A percentile compares a stretch with the other conserved stretches of the same genome.
phyloP scores from a whole-genome alignment of 805 yeast genomes.

The Candida bentonensis region DNA sequence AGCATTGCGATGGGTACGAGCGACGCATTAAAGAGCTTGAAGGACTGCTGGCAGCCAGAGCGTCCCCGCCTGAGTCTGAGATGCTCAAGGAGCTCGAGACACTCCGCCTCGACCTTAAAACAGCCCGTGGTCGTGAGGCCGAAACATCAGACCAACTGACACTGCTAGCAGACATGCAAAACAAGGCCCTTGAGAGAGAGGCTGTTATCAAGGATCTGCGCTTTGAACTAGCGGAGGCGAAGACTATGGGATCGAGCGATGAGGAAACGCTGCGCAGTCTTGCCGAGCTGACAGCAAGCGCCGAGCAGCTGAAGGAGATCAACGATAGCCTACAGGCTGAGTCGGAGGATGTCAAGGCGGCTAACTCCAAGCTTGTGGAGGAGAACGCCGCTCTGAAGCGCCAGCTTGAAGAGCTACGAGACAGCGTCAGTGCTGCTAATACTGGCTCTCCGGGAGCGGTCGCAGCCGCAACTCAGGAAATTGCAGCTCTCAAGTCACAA shows the following conservation, averaged over 20 bases:
- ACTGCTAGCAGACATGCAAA: conserved; percentile 23
- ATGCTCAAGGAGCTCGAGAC: conserved; percentile 3
- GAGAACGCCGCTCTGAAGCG: conserved; percentile 5
- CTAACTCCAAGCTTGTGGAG: conserved; percentile 2
- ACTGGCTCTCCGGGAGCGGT: not conserved
- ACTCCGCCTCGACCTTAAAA: not conserved
- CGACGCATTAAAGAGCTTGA: conserved; percentile 6
- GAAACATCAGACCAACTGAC: conserved; percentile 19
- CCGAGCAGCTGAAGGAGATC: conserved; percentile 17
- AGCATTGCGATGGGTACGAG: conserved; percentile 8
- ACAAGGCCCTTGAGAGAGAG: conserved; percentile 20
- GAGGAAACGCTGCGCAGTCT: conserved; percentile 12
- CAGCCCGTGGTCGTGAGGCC: conserved; percentile 2
- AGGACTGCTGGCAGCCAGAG: not conserved
- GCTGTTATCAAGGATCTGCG: conserved; percentile 7
- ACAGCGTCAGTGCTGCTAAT: conserved; percentile 1
- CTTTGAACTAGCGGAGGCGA: conserved; percentile 8
- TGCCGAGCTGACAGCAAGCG: conserved; percentile 11
- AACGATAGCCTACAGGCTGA: conserved; percentile 14
- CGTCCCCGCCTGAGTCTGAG: not conserved
- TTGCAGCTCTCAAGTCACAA: not conserved
- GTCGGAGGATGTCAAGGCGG: conserved; percentile 10
- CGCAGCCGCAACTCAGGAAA: not conserved
- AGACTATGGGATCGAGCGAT: conserved; percentile 4
- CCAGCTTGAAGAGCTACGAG: not conserved